These are phyloP conservation scores for Apiospora marii DNA, from an alignment of 2,329 filamentous ascomycete genomes.

Conservation along the genomic window DNA sequence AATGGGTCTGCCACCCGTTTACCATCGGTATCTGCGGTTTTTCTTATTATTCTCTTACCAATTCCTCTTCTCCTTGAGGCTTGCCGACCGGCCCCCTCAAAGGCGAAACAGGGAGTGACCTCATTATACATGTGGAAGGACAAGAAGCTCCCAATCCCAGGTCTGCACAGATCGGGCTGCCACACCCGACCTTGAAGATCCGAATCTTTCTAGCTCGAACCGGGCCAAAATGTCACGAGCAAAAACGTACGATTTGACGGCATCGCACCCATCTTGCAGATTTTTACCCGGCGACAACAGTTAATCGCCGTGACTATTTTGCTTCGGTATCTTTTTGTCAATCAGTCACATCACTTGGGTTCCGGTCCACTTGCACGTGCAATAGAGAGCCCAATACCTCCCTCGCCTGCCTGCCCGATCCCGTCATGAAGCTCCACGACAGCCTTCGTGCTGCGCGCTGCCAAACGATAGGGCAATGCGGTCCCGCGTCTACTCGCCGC, in stretches of 20 bases:
- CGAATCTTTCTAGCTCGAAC: not conserved
- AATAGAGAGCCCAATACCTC: not conserved
- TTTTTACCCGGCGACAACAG: not conserved
- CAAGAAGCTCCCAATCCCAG: not conserved
- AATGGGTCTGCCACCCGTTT: not conserved
- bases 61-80: not conserved
- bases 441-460: not conserved
- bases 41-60: not conserved
- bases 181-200: not conserved
- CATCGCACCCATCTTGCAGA: not conserved
- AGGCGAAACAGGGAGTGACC: not conserved
- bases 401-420: not conserved
- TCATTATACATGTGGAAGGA: not conserved
- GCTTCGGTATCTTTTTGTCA: not conserved
- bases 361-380: not conserved
- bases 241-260: slow-evolving; percentile 13
- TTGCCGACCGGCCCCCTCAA: not conserved
- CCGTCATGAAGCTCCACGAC: slow-evolving; percentile 8
- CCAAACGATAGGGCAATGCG: slow-evolving; percentile 1
- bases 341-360: not conserved
- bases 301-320: not conserved
- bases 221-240: not conserved
- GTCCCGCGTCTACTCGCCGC: not conserved
- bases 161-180: not conserved
- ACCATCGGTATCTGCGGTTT: not conserved